phyloP scores from a whole-genome alignment of 2,329 filamentous ascomycete genomes.

The Colletotrichum sp. region DNA sequence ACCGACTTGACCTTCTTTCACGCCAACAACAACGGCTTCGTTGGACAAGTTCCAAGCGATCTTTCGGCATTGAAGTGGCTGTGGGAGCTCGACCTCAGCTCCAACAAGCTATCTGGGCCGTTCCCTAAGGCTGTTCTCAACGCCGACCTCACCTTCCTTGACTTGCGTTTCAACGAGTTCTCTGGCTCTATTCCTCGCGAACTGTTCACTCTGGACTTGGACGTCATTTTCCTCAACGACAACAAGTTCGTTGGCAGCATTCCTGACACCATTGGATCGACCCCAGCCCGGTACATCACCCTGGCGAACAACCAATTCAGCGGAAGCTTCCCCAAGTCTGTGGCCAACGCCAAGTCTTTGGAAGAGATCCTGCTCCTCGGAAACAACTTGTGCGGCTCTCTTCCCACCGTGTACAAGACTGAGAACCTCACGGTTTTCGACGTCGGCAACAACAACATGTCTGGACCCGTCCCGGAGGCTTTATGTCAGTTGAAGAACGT shows the following conservation, averaged over 20 bases:
- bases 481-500: background rate
- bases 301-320: background rate
- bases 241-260: slow-evolving; percentile 1
- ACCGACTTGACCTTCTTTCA: slow-evolving; percentile 4
- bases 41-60: background rate
- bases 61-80: background rate
- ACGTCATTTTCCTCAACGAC: background rate
- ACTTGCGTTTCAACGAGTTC: slow-evolving; percentile 1
- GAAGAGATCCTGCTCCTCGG: background rate
- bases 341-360: background rate
- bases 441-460: slow-evolving; percentile 1
- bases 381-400: background rate
- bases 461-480: background rate
- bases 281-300: background rate
- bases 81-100: background rate
- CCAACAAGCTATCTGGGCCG: background rate
- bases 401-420: background rate
- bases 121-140: background rate
- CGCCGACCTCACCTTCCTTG: background rate
- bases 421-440: background rate
- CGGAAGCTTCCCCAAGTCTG: background rate
- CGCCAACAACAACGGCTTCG: background rate
- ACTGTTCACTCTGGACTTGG: background rate
- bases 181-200: background rate
- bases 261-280: background rate